Evolutionary conservation across 768 basidiomycete species (phyloP).

Genomic region (Russula sp.): DNA sequence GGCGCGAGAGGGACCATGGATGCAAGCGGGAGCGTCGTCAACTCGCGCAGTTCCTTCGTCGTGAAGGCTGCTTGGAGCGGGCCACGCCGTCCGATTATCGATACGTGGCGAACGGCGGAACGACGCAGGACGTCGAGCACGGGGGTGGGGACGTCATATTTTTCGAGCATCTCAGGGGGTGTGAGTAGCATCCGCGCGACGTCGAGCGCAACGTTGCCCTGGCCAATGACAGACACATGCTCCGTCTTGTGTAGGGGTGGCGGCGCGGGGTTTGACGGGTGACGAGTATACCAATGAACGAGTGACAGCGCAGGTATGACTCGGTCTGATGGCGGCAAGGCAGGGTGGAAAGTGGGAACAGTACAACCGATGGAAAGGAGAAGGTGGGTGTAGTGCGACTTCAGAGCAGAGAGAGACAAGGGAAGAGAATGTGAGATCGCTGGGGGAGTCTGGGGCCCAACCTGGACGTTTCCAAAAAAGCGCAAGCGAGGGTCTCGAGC

Average conservation of each 20-base stretch:
- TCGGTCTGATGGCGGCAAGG: slow-evolving; percentile 39
- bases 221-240: slow-evolving; percentile 83
- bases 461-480: slow-evolving; percentile 88
- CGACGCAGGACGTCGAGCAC: slow-evolving; percentile 61
- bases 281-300: slow-evolving; percentile 95
- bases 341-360: slow-evolving; percentile 50
- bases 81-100: slow-evolving; percentile 79
- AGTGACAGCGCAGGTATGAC: slow-evolving; percentile 72
- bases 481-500: slow-evolving; percentile 74
- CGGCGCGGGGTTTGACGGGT: slow-evolving; percentile 60
- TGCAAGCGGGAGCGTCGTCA: slow-evolving; percentile 54
- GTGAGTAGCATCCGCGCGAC: slow-evolving; percentile 86
- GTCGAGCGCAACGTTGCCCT: slow-evolving; percentile 93
- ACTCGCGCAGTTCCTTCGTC: slow-evolving; percentile 86
- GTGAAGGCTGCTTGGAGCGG: slow-evolving; percentile 88
- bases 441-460: slow-evolving; percentile 32
- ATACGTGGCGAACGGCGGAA: slow-evolving; percentile 65
- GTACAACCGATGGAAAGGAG: slow-evolving; percentile 85
- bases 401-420: slow-evolving; percentile 54
- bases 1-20: slow-evolving; percentile 57
- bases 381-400: slow-evolving; percentile 74
- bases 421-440: slow-evolving; percentile 46
- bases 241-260: slow-evolving; percentile 56
- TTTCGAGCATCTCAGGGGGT: slow-evolving; percentile 47
- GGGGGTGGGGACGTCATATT: slow-evolving; percentile 70